Base-by-base conservation (phyloP, 208 protist genomes). In the Trypanosomatidae sp. region DNA sequence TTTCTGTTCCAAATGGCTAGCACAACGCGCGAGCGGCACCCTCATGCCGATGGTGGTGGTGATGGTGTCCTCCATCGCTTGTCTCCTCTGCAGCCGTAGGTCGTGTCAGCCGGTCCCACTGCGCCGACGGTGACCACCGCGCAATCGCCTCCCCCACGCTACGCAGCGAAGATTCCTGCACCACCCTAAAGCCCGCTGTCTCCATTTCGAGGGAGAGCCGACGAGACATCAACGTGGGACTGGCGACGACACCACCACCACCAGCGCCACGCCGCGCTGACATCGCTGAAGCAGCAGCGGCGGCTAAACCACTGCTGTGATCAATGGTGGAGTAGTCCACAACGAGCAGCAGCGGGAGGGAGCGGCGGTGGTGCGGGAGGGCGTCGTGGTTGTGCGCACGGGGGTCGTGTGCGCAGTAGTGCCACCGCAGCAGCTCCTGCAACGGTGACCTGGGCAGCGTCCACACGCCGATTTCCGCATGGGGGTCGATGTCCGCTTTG, bases 311-410 rank as follows among this genome's bases (percentile, higher is more conserved):
- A 7, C 9, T 25, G 47, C 17, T 60, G 19, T 22, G 5, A 28
- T 9, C 13, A 17, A n/a, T 33, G 2, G 73, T 85, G 15, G 92
- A 97, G 12, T 74, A 80, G 67, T 97, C 92, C 15, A 92, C 74
- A 55, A 97, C 84, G 2, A 94, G 59, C 25, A 91, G 65, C 13
- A 95, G 69, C 0, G 84, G 73, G 25, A 93, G 73, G 0, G 65
- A 71, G 25, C 92, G 80, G 58, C 82, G 60, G 33, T 82, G 62
- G 62, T 97, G 92, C 12, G 86, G 86, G 46, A 95, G 25, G 2
- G 77, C 81, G 81, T 97, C 92, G 44, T 81, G 65, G 82, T 68
- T 85, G 77, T 97, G 92, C 30, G 90, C 91, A 22, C 92, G 87
- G 3, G 92, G 92, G 68, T 97, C 92, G 60, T 87, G 87, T 10